These are phyloP conservation scores for Nemania sp. DNA, from an alignment of 2,329 filamentous ascomycete genomes.

Conservation along the genomic window DNA sequence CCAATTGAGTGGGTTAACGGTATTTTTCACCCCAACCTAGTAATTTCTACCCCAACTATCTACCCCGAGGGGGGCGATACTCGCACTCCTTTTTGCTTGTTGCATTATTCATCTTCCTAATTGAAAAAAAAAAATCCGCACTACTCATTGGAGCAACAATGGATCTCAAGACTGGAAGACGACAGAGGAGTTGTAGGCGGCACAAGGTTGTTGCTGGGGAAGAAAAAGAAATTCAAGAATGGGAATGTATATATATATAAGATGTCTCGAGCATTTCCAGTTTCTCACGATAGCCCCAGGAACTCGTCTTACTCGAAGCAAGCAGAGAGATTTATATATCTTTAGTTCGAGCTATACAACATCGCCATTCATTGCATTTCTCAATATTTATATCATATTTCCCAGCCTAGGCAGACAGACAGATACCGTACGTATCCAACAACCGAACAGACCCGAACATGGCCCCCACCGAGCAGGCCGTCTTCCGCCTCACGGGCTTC, in stretches of 20 bases:
- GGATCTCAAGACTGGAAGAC: neutral
- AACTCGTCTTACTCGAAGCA: no score
- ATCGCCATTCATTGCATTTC: no score
- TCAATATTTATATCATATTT: no score
- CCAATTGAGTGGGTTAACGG: neutral
- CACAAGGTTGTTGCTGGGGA: neutral
- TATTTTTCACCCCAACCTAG: conserved; percentile 1
- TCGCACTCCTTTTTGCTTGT: no score
- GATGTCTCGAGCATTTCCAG: neutral
- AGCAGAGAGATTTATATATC: no score
- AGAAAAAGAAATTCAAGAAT: conserved; percentile 11
- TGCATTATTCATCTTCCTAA: neutral
- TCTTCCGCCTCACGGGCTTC: conserved; percentile 24
- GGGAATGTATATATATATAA: conserved; percentile 6
- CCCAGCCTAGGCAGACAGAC: no score
- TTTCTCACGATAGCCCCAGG: no score
- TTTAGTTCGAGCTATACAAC: no score
- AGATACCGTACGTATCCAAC: no score
- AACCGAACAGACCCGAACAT: conserved; percentile 5
- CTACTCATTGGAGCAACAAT: neutral
- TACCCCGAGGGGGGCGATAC: neutral
- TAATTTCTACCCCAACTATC: conserved; percentile 17
- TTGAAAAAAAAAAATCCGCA: no score
- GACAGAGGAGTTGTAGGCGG: neutral
- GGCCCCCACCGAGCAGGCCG: conserved; percentile 23